Evolutionary conservation across 2,329 filamentous ascomycete species (phyloP).

Genomic region (Hymenoscyphus repandus): DNA sequence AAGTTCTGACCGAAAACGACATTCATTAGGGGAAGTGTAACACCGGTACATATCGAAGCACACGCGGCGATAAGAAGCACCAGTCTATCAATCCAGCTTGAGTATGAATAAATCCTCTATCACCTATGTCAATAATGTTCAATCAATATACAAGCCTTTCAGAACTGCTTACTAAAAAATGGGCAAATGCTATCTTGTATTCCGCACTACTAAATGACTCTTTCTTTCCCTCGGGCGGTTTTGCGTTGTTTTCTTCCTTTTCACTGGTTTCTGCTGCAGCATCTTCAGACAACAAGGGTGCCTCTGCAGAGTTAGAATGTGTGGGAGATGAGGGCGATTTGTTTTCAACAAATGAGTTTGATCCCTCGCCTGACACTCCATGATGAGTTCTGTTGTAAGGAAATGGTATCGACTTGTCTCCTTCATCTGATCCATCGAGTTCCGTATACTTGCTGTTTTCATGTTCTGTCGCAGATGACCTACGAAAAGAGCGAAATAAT

Average conservation of each 20-base stretch:
- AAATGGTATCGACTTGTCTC: too few species aligned
- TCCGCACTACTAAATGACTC: conserved; percentile 7
- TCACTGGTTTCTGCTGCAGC: neutral
- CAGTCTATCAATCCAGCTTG: conserved; percentile 11
- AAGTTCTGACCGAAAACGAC: conserved; percentile 47
- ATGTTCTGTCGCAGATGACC: too few species aligned
- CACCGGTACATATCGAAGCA: conserved; percentile 47
- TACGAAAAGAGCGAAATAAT: too few species aligned
- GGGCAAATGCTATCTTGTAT: conserved; percentile 9
- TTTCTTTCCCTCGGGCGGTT: conserved; percentile 4
- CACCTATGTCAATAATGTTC: neutral
- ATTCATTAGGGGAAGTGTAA: conserved; percentile 53
- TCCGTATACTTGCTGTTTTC: too few species aligned
- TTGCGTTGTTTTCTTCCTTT: neutral
- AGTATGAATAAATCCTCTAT: conserved; percentile 23
- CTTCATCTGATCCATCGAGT: too few species aligned
- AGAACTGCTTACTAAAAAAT: conserved; percentile 10
- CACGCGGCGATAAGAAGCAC: conserved; percentile 33
- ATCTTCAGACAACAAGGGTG: neutral
- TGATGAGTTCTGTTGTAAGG: too few species aligned
- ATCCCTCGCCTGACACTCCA: neutral
- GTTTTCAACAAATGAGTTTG: neutral
- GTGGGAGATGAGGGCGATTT: conserved; percentile 7
- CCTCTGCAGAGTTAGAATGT: neutral
- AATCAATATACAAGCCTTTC: neutral